Evolutionary conservation across 768 basidiomycete species (phyloP).

Genomic region (Sarcodon aspratus): DNA sequence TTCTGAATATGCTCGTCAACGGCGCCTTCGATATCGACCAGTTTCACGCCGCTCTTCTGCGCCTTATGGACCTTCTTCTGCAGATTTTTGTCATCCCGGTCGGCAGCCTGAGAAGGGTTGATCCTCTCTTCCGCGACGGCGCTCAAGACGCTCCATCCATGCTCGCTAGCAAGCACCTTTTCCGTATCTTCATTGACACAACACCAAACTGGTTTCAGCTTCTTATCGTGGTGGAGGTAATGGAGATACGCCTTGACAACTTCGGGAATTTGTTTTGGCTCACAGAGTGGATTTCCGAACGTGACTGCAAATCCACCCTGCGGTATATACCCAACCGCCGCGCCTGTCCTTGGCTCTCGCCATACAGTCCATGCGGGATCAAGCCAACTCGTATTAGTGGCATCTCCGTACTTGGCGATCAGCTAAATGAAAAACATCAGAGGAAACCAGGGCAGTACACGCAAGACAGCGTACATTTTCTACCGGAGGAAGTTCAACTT

Average conservation of each 20-base stretch:
- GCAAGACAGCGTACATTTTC: slow-evolving; percentile 15
- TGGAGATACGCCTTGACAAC: slow-evolving; percentile 38
- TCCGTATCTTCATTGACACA: slow-evolving; percentile 45
- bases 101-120: slow-evolving; percentile 33
- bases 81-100: slow-evolving; percentile 40
- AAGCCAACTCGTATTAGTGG: slow-evolving; percentile 61
- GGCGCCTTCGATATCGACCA: slow-evolving; percentile 29
- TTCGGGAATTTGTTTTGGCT: slow-evolving; percentile 20
- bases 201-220: slow-evolving; percentile 45
- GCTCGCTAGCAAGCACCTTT: slow-evolving; percentile 32
- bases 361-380: slow-evolving; percentile 40
- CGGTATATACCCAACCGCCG: slow-evolving; percentile 51
- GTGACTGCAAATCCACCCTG: slow-evolving; percentile 41
- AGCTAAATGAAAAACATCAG: slow-evolving; percentile 17
- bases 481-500: slow-evolving; percentile 17
- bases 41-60: slow-evolving; percentile 39
- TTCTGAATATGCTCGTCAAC: slow-evolving; percentile 34
- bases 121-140: slow-evolving; percentile 55
- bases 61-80: slow-evolving; percentile 52
- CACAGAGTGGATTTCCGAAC: slow-evolving; percentile 52
- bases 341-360: slow-evolving; percentile 42
- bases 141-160: slow-evolving; percentile 47
- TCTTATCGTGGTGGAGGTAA: slow-evolving; percentile 24
- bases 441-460: not conserved
- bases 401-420: slow-evolving; percentile 55